phyloP scores from a whole-genome alignment of 805 yeast genomes.

The Saccharomycopsis oosterbeekiorum region DNA sequence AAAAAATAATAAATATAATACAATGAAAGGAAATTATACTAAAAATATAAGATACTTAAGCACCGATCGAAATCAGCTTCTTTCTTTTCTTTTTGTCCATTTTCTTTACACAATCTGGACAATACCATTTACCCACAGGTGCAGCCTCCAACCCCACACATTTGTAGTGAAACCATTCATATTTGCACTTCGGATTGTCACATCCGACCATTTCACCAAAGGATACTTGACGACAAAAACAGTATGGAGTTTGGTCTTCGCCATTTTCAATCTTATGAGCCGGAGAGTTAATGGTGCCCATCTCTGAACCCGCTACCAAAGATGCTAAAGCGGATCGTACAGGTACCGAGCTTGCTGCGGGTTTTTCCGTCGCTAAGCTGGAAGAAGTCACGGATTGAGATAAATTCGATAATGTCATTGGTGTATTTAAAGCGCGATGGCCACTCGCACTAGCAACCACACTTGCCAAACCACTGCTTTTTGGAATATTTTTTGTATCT shows the following conservation, averaged over 20 bases:
- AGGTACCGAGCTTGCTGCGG: background rate
- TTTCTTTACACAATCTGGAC: slow-evolving; percentile 63
- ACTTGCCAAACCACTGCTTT: background rate
- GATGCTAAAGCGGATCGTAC: background rate
- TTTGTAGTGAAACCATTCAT: slow-evolving; percentile 52
- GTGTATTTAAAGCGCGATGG: background rate
- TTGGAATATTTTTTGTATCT: background rate
- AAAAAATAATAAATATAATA: background rate
- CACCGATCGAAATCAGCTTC: slow-evolving; percentile 11
- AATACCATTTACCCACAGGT: slow-evolving; percentile 91
- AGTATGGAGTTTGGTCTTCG: slow-evolving; percentile 26
- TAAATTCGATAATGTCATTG: background rate
- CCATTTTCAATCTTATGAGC: slow-evolving; percentile 7
- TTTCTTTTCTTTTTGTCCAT: slow-evolving; percentile 26
- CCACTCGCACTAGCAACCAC: background rate
- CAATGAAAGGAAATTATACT: background rate
- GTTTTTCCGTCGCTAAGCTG: background rate
- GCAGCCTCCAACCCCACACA: slow-evolving; percentile 87
- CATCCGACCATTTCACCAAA: slow-evolving; percentile 97
- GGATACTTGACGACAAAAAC: slow-evolving; percentile 90
- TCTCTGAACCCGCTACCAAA: background rate
- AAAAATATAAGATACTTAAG: background rate
- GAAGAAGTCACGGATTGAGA: background rate
- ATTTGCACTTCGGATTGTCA: slow-evolving; percentile 70
- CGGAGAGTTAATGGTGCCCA: slow-evolving; percentile 4